Conservation (phyloP, 2,329 filamentous ascomycete species). For the Fusarium sp. region DNA sequence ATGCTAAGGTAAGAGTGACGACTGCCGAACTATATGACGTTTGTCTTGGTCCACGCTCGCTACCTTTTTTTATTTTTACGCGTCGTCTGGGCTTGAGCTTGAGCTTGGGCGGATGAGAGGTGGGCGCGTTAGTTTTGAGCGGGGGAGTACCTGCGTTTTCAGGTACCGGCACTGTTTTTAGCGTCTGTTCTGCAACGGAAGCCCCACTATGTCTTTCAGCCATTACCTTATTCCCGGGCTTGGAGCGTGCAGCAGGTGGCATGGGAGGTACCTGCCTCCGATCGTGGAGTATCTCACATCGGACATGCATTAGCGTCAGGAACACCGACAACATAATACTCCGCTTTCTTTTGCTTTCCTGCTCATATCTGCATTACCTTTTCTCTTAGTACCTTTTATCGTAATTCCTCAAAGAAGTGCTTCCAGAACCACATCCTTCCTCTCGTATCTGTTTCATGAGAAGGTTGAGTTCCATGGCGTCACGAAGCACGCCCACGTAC, state of each 20-base stretch:
- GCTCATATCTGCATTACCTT: no score
- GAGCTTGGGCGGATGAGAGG: not conserved
- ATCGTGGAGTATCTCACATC: not conserved
- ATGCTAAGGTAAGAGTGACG: not conserved
- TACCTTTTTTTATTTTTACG: conserved; percentile 4
- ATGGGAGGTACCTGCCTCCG: not conserved
- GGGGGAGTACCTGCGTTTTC: conserved; percentile 17
- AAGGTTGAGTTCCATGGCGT: not conserved
- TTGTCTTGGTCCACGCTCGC: conserved; percentile 5
- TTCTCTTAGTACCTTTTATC: no score
- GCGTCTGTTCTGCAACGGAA: not conserved
- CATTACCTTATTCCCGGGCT: not conserved
- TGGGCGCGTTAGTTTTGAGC: not conserved
- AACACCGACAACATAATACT: not conserved
- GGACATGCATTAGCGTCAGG: not conserved
- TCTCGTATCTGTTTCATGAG: not conserved
- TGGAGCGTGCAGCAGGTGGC: not conserved
- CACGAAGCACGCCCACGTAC: not conserved
- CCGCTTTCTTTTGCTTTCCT: not conserved
- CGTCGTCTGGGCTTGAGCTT: not conserved
- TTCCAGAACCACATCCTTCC: no score
- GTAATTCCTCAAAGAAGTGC: no score
- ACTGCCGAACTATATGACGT: conserved; percentile 28
- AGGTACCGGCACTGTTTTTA: conserved; percentile 25
- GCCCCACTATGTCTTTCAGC: not conserved